These are phyloP conservation scores for Elsinoe perseae DNA, from an alignment of 2,329 filamentous ascomycete species.

Conservation along the genomic window DNA sequence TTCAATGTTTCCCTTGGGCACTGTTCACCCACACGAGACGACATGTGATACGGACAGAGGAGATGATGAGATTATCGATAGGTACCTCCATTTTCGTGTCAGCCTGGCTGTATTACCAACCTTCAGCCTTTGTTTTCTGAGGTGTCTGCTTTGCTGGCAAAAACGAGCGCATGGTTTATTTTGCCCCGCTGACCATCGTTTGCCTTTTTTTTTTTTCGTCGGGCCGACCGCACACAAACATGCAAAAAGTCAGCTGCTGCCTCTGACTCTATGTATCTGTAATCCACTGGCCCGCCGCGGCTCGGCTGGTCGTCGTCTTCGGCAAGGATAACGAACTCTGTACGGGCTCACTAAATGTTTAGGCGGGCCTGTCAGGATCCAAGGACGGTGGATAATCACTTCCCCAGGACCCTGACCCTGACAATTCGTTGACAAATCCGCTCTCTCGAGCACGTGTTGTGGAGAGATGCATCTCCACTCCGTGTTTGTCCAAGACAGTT, in stretches of 20 bases:
- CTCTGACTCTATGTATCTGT: neutral
- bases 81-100: neutral
- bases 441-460: slow-evolving; percentile 4
- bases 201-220: slow-evolving; percentile 11
- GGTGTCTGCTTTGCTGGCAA: slow-evolving; percentile 11
- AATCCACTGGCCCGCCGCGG: neutral
- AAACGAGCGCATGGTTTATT: slow-evolving; percentile 10
- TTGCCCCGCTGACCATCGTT: slow-evolving; percentile 13
- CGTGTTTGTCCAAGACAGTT: neutral
- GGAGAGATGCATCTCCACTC: slow-evolving; percentile 12
- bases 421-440: slow-evolving; percentile 3
- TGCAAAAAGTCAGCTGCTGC: neutral
- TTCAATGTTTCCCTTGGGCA: neutral
- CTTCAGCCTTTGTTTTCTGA: neutral
- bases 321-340: neutral
- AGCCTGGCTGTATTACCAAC: neutral
- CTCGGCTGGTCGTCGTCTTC: neutral
- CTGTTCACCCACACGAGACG: neutral
- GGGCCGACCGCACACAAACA: neutral
- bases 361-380: neutral
- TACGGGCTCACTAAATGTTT: neutral
- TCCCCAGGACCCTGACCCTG: slow-evolving; percentile 12
- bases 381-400: neutral
- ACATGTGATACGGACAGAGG: slow-evolving; percentile 10
- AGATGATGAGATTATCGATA: neutral